phyloP scores from a whole-genome alignment of 441 rosid species.

The Omphalea diandra region DNA sequence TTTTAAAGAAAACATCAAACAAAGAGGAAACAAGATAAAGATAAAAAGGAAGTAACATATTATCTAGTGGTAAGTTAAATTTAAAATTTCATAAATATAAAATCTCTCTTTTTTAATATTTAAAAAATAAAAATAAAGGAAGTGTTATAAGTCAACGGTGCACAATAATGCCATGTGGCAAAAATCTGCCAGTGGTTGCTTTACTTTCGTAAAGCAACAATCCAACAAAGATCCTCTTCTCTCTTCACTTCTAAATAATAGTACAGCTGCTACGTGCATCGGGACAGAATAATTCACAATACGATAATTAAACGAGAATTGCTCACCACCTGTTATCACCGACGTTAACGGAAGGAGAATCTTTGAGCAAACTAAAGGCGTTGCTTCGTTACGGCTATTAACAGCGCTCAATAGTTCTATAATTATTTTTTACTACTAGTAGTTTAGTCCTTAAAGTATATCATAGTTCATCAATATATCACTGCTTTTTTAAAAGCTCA shows the following conservation, averaged over 20 bases:
- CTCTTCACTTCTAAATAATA: too few species aligned
- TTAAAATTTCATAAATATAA: too few species aligned
- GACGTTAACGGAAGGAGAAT: slow-evolving; percentile 38
- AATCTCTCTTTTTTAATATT: background rate
- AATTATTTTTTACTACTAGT: too few species aligned
- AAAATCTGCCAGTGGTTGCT: background rate
- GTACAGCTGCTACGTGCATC: slow-evolving; percentile 19
- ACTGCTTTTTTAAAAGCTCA: too few species aligned
- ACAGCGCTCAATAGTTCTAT: background rate
- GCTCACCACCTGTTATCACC: slow-evolving; percentile 34
- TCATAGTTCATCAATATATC: too few species aligned
- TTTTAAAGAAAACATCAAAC: too few species aligned
- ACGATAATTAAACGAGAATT: slow-evolving; percentile 19
- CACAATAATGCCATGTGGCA: slow-evolving; percentile 34
- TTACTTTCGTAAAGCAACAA: too few species aligned
- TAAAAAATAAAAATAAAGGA: background rate
- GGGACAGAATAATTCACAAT: slow-evolving; percentile 10
- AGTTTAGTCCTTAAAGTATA: too few species aligned
- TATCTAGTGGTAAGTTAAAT: too few species aligned
- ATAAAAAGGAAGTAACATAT: too few species aligned
- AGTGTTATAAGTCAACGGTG: slow-evolving; percentile 28
- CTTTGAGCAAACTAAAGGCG: background rate
- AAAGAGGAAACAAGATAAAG: too few species aligned
- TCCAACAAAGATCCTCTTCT: slow-evolving; percentile 26
- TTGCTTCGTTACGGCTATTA: background rate